phyloP scores from a whole-genome alignment of 768 basidiomycete genomes.

The Dendrothele bispora region DNA sequence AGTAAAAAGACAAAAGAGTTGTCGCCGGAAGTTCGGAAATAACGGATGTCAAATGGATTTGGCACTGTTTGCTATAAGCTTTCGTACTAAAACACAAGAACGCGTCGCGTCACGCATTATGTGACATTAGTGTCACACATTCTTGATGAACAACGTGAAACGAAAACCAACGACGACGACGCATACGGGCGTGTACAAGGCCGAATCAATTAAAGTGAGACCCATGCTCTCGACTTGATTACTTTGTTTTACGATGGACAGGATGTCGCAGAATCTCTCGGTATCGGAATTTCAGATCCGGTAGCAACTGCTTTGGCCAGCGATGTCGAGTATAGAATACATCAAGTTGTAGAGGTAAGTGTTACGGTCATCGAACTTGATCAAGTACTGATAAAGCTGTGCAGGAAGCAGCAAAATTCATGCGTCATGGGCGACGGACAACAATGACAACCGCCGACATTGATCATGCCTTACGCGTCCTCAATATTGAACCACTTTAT shows the following conservation, averaged over 20 bases:
- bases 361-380: not conserved
- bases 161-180: too few relatives aligned
- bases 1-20: too few relatives aligned
- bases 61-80: too few relatives aligned
- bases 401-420: slow-evolving; percentile 95
- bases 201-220: slow-evolving; percentile 61
- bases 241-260: slow-evolving; percentile 27
- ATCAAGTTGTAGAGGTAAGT: slow-evolving; percentile 88
- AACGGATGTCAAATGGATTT: too few relatives aligned
- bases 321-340: slow-evolving; percentile 95
- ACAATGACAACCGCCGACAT: slow-evolving; percentile 88
- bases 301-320: slow-evolving; percentile 87
- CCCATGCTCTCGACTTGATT: not conserved
- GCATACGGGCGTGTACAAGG: slow-evolving; percentile 63
- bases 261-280: slow-evolving; percentile 91
- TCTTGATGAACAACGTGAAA: too few relatives aligned
- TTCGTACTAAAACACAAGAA: too few relatives aligned
- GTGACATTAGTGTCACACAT: too few relatives aligned
- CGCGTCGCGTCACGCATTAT: too few relatives aligned
- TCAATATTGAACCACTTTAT: slow-evolving; percentile 96
- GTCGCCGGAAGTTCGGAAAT: too few relatives aligned
- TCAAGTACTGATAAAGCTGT: slow-evolving; percentile 5
- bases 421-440: slow-evolving; percentile 91
- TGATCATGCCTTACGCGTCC: slow-evolving; percentile 88
- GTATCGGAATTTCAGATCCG: slow-evolving; percentile 72